Evolutionary conservation across 148 eudicot genomes (phyloP).

Genomic region (Rhododendron vialii): DNA sequence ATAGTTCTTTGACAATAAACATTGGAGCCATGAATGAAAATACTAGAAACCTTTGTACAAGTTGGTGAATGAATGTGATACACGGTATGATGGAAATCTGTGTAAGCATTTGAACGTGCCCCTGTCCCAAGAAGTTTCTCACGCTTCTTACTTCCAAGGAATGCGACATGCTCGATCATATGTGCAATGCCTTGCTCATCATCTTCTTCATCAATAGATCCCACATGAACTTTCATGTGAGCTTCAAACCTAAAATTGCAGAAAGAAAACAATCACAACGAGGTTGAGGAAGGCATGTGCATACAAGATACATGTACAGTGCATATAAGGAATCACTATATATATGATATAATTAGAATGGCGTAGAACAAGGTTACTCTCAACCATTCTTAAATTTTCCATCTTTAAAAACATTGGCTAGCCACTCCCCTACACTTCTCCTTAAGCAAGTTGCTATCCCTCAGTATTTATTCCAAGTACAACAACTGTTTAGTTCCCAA

Average conservation of each 20-base stretch:
- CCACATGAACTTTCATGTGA: slow-evolving; percentile 98
- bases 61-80: slow-evolving; percentile 98
- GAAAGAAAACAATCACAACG: not conserved
- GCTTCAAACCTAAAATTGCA: slow-evolving; percentile 79
- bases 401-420: not conserved
- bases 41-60: slow-evolving; percentile 56
- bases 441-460: not conserved
- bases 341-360: not conserved
- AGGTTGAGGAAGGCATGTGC: not conserved
- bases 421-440: not conserved
- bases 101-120: slow-evolving; percentile 97
- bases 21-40: not conserved
- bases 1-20: not conserved
- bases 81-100: slow-evolving; percentile 98
- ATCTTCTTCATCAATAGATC: slow-evolving; percentile 97
- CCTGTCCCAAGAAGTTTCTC: slow-evolving; percentile 96
- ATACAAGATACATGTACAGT: not conserved
- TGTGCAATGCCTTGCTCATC: slow-evolving; percentile 99
- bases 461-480: not conserved
- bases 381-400: not conserved
- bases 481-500: not conserved
- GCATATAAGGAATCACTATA: not conserved
- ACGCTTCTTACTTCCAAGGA: slow-evolving; percentile 99
- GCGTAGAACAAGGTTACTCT: not conserved
- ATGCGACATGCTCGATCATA: slow-evolving; percentile 99